Evolutionary conservation across 441 rosid genomes (phyloP).

Genomic region (Oxalis stricta): DNA sequence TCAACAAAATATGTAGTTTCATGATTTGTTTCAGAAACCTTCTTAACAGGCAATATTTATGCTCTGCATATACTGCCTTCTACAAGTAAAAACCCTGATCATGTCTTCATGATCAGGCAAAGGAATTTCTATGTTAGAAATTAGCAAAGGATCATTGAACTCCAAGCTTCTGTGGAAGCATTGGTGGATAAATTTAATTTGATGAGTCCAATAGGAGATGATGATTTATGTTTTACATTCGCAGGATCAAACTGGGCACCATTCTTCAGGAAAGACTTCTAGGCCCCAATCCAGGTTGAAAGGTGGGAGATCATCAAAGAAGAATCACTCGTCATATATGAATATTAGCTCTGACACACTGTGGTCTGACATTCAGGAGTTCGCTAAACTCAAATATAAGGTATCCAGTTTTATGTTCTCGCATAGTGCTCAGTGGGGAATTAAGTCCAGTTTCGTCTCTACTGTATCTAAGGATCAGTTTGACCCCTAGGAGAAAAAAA

Average conservation of each 20-base stretch:
- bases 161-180: too few relatives aligned
- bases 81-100: too few relatives aligned
- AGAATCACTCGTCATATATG: conserved; percentile 46
- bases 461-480: neutral
- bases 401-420: conserved; percentile 21
- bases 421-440: too few relatives aligned
- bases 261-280: conserved; percentile 44
- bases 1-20: conserved; percentile 6
- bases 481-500: too few relatives aligned
- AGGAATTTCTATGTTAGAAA: too few relatives aligned
- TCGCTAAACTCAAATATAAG: conserved; percentile 78
- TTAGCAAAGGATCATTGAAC: too few relatives aligned
- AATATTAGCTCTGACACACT: conserved; percentile 69
- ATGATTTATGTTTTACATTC: conserved; percentile 4
- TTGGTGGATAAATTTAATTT: too few relatives aligned
- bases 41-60: neutral
- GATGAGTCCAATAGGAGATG: too few relatives aligned
- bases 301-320: conserved; percentile 46
- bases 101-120: too few relatives aligned
- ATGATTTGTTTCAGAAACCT: neutral
- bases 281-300: conserved; percentile 64
- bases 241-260: conserved; percentile 61
- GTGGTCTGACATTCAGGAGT: conserved; percentile 88
- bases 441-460: too few relatives aligned
- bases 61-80: neutral